Conservation (phyloP, 768 basidiomycete genomes). For the Calocybe cyanea region DNA sequence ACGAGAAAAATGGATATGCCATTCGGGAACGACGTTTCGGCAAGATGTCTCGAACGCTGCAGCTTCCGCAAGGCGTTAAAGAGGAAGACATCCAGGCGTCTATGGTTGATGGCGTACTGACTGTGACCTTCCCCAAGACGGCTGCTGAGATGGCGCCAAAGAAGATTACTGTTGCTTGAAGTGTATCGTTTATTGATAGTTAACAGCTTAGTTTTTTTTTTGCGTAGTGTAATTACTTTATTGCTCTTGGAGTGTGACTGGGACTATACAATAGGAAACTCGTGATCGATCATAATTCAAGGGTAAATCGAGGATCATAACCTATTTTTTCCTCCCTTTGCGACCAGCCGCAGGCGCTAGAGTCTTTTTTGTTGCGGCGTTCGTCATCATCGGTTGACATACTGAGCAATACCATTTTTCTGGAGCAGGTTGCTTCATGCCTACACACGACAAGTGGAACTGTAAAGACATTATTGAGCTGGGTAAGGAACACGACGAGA, state of each 20-base stretch:
- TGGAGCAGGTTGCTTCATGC: slow-evolving; percentile 42
- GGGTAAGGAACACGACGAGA: neutral
- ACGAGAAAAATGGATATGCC: slow-evolving; percentile 33
- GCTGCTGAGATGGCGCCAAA: slow-evolving; percentile 36
- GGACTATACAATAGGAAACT: too few species aligned
- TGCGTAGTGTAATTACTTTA: too few species aligned
- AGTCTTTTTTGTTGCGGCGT: slow-evolving; percentile 15
- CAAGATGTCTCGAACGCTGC: slow-evolving; percentile 43
- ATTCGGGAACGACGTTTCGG: slow-evolving; percentile 46
- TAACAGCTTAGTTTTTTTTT: too few species aligned
- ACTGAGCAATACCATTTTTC: slow-evolving; percentile 56
- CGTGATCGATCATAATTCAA: too few species aligned
- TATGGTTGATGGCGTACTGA: slow-evolving; percentile 10
- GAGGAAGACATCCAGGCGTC: slow-evolving; percentile 11
- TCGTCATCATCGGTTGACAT: slow-evolving; percentile 31
- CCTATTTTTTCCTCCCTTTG: slow-evolving; percentile 22
- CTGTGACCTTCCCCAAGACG: slow-evolving; percentile 11
- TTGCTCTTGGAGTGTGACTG: too few species aligned
- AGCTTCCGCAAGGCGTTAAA: slow-evolving; percentile 47
- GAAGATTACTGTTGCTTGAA: slow-evolving; percentile 33
- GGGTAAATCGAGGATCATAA: too few species aligned
- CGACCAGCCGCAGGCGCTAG: slow-evolving; percentile 22
- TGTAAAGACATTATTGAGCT: slow-evolving; percentile 17
- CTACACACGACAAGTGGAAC: slow-evolving; percentile 64
- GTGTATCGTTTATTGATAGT: too few species aligned